Evolutionary conservation across 768 basidiomycete genomes (phyloP).

Genomic region (Boletus pseudopeckii): DNA sequence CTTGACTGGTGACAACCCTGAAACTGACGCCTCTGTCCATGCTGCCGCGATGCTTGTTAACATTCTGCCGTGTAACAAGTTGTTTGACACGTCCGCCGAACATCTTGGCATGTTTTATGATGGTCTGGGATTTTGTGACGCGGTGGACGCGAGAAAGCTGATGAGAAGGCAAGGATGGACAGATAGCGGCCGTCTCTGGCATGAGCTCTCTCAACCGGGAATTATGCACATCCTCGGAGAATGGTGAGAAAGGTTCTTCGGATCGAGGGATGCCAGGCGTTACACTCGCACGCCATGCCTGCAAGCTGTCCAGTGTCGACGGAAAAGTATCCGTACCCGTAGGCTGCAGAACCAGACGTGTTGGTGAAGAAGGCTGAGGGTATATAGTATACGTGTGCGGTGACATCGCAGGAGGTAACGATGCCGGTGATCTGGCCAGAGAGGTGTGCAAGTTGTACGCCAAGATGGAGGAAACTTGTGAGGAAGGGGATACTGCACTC

Average conservation of each 20-base stretch:
- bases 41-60: conserved; percentile 10
- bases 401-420: conserved; percentile 14
- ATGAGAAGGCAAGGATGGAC: conserved; percentile 7
- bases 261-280: conserved; percentile 14
- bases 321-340: conserved; percentile 33
- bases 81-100: conserved; percentile 30
- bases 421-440: conserved; percentile 13
- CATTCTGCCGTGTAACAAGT: conserved; percentile 17
- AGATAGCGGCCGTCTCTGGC: conserved; percentile 1
- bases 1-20: conserved; percentile 20
- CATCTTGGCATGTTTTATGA: conserved; percentile 27
- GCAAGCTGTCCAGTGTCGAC: conserved; percentile 26
- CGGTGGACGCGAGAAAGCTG: conserved; percentile 3
- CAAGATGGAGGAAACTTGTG: conserved; percentile 15
- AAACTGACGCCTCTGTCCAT: conserved; percentile 22
- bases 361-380: conserved; percentile 7
- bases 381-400: conserved; percentile 13
- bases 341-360: conserved; percentile 22
- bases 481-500: conserved; percentile 21
- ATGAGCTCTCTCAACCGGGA: conserved; percentile 5
- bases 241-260: conserved; percentile 14
- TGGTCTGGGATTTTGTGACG: conserved; percentile 11
- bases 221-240: conserved; percentile 10
- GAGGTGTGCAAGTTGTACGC: conserved; percentile 14
- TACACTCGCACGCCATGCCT: conserved; percentile 29